Evolutionary conservation across 176 grass and related monocot genomes (phyloP).

Genomic region (Paspalum vaginatum): DNA sequence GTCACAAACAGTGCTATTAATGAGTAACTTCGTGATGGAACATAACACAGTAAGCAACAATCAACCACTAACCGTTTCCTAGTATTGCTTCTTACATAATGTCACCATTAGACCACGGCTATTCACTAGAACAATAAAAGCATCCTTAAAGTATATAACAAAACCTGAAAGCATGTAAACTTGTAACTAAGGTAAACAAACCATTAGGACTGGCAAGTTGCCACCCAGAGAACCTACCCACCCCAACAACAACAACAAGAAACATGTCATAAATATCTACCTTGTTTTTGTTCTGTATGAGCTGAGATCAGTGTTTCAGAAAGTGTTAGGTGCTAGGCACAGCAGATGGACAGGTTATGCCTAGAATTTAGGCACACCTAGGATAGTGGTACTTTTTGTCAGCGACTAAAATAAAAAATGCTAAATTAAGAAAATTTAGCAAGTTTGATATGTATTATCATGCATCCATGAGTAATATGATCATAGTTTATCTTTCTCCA

Average conservation of each 20-base stretch:
- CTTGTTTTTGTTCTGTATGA: not conserved
- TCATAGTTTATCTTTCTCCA: too few relatives aligned
- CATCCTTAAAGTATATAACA: not conserved
- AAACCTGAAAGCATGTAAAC: not conserved
- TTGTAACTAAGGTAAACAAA: not conserved
- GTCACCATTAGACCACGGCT: not conserved
- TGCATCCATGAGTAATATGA: too few relatives aligned
- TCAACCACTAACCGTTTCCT: not conserved
- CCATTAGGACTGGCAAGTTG: not conserved
- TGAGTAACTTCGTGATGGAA: not conserved
- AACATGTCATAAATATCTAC: not conserved
- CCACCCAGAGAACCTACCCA: not conserved
- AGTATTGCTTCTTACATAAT: not conserved
- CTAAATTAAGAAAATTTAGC: too few relatives aligned
- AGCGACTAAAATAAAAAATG: too few relatives aligned
- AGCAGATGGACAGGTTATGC: too few relatives aligned
- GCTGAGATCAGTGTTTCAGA: too few relatives aligned
- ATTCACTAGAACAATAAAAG: not conserved
- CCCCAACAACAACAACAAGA: not conserved
- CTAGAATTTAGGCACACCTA: too few relatives aligned
- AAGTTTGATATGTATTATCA: too few relatives aligned
- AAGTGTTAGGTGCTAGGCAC: too few relatives aligned
- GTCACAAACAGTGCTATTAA: conserved; percentile 10
- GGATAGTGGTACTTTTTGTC: too few relatives aligned
- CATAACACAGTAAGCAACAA: not conserved